These are phyloP conservation scores for Sphagnum tenellum DNA, from an alignment of 225 moss, liverwort and hornwort genomes.

Conservation along the genomic window DNA sequence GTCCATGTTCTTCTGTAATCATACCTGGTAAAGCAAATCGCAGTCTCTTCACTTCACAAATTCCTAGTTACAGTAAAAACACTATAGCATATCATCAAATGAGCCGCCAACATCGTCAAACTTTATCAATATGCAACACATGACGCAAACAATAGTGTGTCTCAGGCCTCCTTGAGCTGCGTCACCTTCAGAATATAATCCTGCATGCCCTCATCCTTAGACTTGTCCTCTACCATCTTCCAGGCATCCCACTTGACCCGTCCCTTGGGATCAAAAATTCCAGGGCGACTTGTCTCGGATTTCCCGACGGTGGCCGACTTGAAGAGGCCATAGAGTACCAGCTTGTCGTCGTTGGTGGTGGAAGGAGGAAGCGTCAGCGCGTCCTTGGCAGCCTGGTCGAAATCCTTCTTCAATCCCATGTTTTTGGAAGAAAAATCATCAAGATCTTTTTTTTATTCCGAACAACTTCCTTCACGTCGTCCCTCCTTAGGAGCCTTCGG, in stretches of 20 bases:
- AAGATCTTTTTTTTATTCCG: too few species aligned
- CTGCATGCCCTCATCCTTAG: conserved; percentile 57
- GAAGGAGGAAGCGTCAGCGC: conserved; percentile 37
- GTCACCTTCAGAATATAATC: conserved; percentile 85
- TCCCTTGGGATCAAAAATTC: conserved; percentile 54
- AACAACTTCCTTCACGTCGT: too few species aligned
- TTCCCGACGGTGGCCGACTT: conserved; percentile 70
- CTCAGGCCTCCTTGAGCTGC: conserved; percentile 57
- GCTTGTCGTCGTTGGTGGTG: conserved; percentile 57
- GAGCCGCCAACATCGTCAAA: too few species aligned
- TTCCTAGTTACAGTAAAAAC: too few species aligned
- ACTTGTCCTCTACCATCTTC: conserved; percentile 75
- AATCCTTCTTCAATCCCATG: conserved; percentile 64
- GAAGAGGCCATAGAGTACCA: conserved; percentile 67
- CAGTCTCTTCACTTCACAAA: too few species aligned
- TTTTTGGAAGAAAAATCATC: too few species aligned
- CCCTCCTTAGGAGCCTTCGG: too few species aligned
- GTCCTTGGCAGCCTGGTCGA: conserved; percentile 70
- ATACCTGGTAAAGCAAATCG: too few species aligned
- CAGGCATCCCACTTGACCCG: conserved; percentile 91
- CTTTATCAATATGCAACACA: too few species aligned
- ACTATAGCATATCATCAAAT: too few species aligned
- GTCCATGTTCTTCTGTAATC: too few species aligned
- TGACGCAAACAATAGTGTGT: neutral
- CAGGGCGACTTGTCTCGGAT: conserved; percentile 49